Conservation (phyloP, 116 monocot genomes). For the Dioscorea cayenensis region DNA sequence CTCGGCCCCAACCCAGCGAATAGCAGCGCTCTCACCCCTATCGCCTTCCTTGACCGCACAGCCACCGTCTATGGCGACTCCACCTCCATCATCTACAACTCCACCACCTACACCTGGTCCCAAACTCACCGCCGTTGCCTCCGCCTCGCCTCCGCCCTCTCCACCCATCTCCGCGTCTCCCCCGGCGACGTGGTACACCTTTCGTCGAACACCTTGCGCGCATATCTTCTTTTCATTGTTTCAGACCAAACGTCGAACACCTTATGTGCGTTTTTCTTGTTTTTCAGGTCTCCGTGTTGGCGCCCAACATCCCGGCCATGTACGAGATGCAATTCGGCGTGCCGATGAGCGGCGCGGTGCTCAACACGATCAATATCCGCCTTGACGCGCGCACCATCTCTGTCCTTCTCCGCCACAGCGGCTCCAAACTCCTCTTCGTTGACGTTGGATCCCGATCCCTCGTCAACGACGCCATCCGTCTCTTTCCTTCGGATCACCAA, state of each 20-base stretch:
- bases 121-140: constrained; percentile 77
- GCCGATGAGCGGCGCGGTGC: constrained; percentile 72
- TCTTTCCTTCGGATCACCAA: constrained; percentile 24
- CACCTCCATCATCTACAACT: constrained; percentile 52
- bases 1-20: constrained; percentile 52
- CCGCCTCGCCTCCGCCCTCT: constrained; percentile 79
- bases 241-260: not conserved
- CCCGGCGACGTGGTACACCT: constrained; percentile 51
- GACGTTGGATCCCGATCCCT: constrained; percentile 33
- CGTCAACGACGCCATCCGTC: constrained; percentile 28
- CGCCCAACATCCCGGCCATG: constrained; percentile 68
- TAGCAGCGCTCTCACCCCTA: constrained; percentile 47
- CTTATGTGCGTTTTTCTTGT: not conserved
- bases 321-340: constrained; percentile 81
- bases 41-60: constrained; percentile 69
- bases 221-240: not conserved
- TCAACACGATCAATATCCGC: constrained; percentile 61
- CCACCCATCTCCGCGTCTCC: constrained; percentile 44
- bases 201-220: not conserved
- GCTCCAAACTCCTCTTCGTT: constrained; percentile 50
- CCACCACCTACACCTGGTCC: constrained; percentile 66
- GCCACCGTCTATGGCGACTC: constrained; percentile 69
- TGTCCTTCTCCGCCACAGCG: constrained; percentile 49
- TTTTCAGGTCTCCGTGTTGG: constrained; percentile 51
- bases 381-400: constrained; percentile 65